Evolutionary conservation across 192 early-diverging fungal species (phyloP), one percentile per base, ranked within the genome.

Genomic region (Backusella westeae): DNA sequence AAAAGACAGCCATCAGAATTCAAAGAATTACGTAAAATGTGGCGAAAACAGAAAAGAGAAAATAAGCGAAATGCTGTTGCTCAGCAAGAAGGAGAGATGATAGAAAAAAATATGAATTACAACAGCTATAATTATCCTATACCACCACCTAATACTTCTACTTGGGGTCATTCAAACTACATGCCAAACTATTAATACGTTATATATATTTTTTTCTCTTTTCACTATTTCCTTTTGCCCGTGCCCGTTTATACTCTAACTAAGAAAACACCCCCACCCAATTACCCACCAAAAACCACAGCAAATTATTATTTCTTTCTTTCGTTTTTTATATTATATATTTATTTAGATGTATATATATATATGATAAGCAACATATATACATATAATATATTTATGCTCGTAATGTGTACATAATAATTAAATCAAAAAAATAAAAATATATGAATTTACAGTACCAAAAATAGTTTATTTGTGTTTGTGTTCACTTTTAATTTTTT

Each of bases 21-120:
- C 66, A 89, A 89, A 77, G 87, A 89, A 69, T 79, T 87, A 19
- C 80, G 87, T 10, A 89, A 89, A 68, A 79, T 80, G 63, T 89
- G 87, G 87, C 59, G 87, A 65, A 79, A 85, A 10, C 86, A 85
- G 23, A 89, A 89, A 73, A 75, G 80, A 35, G 87, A 86, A 44
- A 75, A 84, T 23, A 69, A 71, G 29, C 34, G 36, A 71, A 42
- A 44, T 34, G 23, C 52, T 9, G n/a, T 2, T 73, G 12, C 19
- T 35, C 72, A 73, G n/a, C 34, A 73, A 19, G 26, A 46, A 29
- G 71, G 14, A 41, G 46, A 39, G 9, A 35, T 71, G 17, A 29
- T 63, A 29, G 56, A 63, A 63, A 34, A 68, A 36, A 68, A 68
- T 34, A 34, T 68, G 35, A 68, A n/a, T 34, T 34, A 35, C 29